Percentiles rank a stretch among this genome's conserved stretches.
Conservation (phyloP, 106 monocot species). For the Dioscorea zingiberensis region DNA sequence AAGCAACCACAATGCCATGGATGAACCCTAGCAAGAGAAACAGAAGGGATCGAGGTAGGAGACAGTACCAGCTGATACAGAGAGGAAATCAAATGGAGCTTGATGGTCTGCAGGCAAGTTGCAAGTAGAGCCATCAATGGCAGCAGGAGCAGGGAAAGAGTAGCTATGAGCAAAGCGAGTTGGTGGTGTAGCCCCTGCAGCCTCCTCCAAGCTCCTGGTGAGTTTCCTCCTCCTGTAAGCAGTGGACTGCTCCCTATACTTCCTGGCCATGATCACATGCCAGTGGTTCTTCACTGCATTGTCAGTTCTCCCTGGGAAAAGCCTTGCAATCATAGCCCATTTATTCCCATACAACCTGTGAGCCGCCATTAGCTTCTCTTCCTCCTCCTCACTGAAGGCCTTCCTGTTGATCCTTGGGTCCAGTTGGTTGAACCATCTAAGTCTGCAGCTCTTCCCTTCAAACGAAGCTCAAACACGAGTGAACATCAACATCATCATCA, state of each 20-base stretch:
- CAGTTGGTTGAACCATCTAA: slow-evolving; percentile 96
- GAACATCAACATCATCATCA: background rate
- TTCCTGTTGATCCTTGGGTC: slow-evolving; percentile 82
- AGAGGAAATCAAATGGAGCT: slow-evolving; percentile 26
- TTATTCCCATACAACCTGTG: slow-evolving; percentile 85
- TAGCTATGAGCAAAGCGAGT: background rate
- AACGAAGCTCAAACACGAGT: too few relatives aligned
- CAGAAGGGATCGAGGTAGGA: too few relatives aligned
- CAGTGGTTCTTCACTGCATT: slow-evolving; percentile 94
- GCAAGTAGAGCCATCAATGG: background rate
- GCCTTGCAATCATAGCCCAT: slow-evolving; percentile 86
- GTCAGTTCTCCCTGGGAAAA: slow-evolving; percentile 87
- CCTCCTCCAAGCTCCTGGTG: slow-evolving; percentile 22
- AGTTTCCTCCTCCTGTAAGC: slow-evolving; percentile 59
- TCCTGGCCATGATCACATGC: slow-evolving; percentile 98
- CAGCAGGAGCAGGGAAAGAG: slow-evolving; percentile 10
- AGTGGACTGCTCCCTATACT: slow-evolving; percentile 75
- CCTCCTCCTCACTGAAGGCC: slow-evolving; percentile 82
- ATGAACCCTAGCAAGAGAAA: too few relatives aligned
- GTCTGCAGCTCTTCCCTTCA: slow-evolving; percentile 84
- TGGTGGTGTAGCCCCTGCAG: background rate
- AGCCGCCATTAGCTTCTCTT: slow-evolving; percentile 80
- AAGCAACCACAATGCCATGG: too few relatives aligned
- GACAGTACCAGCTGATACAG: background rate
- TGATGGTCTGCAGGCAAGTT: background rate